Evolutionary conservation across 352 stramenopile species (phyloP), one percentile per base, ranked within the genome.

Genomic region (Pythium aristosporum): DNA sequence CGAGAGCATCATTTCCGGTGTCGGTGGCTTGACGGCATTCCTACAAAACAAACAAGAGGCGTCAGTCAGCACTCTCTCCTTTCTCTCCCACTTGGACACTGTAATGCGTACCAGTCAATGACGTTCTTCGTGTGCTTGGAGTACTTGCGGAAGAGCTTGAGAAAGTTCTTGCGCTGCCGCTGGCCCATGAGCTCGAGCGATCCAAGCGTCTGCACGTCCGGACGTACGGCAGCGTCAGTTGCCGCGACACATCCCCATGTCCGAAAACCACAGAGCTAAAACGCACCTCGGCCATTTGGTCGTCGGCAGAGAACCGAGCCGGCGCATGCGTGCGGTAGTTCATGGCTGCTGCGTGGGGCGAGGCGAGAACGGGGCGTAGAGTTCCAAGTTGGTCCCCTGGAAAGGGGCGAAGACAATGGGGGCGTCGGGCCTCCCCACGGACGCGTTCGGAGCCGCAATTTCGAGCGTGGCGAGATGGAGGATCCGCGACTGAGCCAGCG

Each of bases 101-200:
- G 20, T 50, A 16, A 42, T 20, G 52, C 71, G 57, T 57, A 93
- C 87, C 84, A 95, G 61, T 94, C 85, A 50, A 94, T 92, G 18
- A 87, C 73, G 53, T 75, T 76, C 70, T 94, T 91, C 51, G 89
- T 91, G 63, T 85, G 70, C 68, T 92, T 92, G 52, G 75, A 88
- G 60, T 93, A 95, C 74, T 95, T 95, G 69, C 87, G 87, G 62
- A 95, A 95, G 52, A 95, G 74, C 72, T 95, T 95, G 72, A 93
- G 79, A 61, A 95, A 95, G 67, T 90, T 90, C 74, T 94, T 93
- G 37, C 85, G 76, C 68, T 93, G 85, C 42, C 87, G 75, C 18
- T 77, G 76, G 12, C 80, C 80, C 80, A 95, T 90, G 25, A 95
- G 79, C 63, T 95, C 87, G 12, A 88, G 68, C 47, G 83, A 90